Base-by-base conservation (phyloP, 2,329 filamentous ascomycete species). In the Pseudogymnoascus sp. region DNA sequence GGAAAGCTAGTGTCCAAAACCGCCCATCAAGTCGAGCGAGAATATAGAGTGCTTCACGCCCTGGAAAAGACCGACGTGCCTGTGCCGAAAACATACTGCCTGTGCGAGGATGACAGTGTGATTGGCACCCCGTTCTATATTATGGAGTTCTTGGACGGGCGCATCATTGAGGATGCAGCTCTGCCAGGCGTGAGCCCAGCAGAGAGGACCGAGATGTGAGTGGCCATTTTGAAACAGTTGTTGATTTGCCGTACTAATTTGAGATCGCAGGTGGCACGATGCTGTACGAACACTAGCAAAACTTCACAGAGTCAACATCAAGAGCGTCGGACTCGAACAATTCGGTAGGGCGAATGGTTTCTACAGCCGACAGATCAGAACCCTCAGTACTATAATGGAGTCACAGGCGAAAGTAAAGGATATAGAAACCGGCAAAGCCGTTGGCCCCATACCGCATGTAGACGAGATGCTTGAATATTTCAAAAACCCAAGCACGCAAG, bases 101-200 rank as follows among this genome's bases (percentile, higher is more conserved):
- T 97, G 16, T 99, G 94, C 77, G 89, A 95, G 75, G 92, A 97
- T 76, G 78, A 81, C 42, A 77, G 76, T 63, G 81, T 97, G 38
- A 81, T 97, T 66, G 94, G 92, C 63, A 97, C 92, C 6, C 84
- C 92, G 5, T 99, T 97, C 76, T 97, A 99, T 78, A 87, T 97
- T 72, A 97, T 99, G 94, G 87, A 91, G 74, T 97, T 94, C 74
- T 81, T 97, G 65, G 89, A 96, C 72, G 94, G 94, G 18, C 87
- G 94, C 71, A 96, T 97, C 77, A 91, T 97, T 72, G 90, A 93
- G 71, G 91, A 97, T 75, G 88, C 92, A 47, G 80, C 87, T 33
- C 87, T 97, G 73, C 92, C 91, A 1, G 88, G 80, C 11, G 84
- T 91, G 11, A 81, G 81, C 25, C 76, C 88, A 0, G 80, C 80